Percentiles rank a stretch among this genome's conserved stretches.
These are phyloP conservation scores for Phlyctochytrium arcticum DNA, from an alignment of 192 early-diverging fungal species.

Conservation along the genomic window DNA sequence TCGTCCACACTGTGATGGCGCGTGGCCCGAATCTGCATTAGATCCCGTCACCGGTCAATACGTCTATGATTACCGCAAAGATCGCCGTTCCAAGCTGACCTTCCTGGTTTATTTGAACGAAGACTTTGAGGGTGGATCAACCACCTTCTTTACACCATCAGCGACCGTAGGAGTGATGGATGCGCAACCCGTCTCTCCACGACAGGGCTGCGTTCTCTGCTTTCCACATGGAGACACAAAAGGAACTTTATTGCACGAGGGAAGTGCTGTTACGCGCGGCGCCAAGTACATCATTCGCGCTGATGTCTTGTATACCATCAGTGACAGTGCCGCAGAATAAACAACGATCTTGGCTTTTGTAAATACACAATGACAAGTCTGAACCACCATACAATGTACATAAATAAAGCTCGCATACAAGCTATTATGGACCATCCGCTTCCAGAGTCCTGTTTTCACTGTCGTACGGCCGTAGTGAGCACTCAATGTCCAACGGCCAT, in stretches of 20 bases:
- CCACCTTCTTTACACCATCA: constrained; percentile 46
- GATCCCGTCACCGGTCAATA: constrained; percentile 51
- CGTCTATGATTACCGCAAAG: constrained; percentile 50
- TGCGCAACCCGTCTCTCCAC: constrained; percentile 35
- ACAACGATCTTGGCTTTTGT: no score
- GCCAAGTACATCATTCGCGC: constrained; percentile 49
- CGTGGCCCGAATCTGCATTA: constrained; percentile 60
- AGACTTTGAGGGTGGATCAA: constrained; percentile 42
- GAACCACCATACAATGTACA: no score
- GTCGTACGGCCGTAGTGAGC: no score
- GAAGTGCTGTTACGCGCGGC: constrained; percentile 34
- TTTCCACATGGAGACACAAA: constrained; percentile 49
- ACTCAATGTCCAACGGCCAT: no score
- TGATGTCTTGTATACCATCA: constrained; percentile 44
- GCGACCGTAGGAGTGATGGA: constrained; percentile 33
- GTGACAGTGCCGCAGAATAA: no score
- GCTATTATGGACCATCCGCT: no score
- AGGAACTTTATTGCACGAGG: constrained; percentile 47
- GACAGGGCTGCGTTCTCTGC: constrained; percentile 37
- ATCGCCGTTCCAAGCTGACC: constrained; percentile 37
- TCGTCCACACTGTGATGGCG: constrained; percentile 64
- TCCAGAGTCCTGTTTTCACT: no score
- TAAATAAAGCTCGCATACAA: no score
- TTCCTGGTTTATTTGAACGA: constrained; percentile 51
- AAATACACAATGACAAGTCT: no score